These are phyloP conservation scores for Spiraea crenata DNA, from an alignment of 331 rosid genomes.

Conservation along the genomic window DNA sequence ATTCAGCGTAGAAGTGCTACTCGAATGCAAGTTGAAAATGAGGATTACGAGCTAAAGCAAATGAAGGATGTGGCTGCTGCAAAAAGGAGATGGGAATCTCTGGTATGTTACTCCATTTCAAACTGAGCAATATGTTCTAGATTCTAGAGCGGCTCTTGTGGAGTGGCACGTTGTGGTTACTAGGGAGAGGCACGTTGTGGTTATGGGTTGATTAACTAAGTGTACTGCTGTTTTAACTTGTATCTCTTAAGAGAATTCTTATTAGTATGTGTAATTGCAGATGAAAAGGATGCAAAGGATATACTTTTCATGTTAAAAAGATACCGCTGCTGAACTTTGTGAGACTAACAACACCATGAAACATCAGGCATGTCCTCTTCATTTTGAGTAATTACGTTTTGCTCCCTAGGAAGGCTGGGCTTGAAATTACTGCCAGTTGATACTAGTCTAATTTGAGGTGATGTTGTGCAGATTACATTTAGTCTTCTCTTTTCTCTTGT, in stretches of 20 bases:
- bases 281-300: conserved; percentile 77
- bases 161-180: too few species aligned
- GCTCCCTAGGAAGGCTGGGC: conserved; percentile 1
- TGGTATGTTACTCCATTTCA: too few species aligned
- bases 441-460: background rate
- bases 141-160: too few species aligned
- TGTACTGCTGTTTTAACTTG: background rate
- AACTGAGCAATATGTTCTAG: too few species aligned
- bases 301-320: conserved; percentile 68
- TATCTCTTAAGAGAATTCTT: conserved; percentile 13
- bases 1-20: too few species aligned
- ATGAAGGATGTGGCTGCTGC: too few species aligned
- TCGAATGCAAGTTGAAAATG: too few species aligned
- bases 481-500: conserved; percentile 86
- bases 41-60: too few species aligned
- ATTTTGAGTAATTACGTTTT: conserved; percentile 13
- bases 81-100: too few species aligned
- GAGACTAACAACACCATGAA: conserved; percentile 50
- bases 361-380: conserved; percentile 55
- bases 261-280: conserved; percentile 43
- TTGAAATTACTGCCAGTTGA: background rate
- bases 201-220: conserved; percentile 23
- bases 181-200: too few species aligned
- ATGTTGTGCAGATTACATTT: conserved; percentile 68
- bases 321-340: conserved; percentile 61